These are phyloP conservation scores for Gynochthodes officinalis DNA, from an alignment of 257 asterid species.

Conservation along the genomic window DNA sequence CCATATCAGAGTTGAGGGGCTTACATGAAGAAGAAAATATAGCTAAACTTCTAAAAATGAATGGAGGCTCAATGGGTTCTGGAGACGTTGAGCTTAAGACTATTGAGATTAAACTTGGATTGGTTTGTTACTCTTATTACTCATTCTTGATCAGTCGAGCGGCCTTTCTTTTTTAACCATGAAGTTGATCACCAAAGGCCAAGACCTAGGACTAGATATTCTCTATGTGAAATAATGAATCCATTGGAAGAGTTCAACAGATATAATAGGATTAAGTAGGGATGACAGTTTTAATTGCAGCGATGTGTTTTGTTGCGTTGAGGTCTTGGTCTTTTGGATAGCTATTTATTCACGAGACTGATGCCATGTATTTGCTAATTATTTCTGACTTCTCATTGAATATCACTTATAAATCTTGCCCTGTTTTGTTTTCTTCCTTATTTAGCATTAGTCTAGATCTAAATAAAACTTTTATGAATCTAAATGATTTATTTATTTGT, in stretches of 20 bases:
- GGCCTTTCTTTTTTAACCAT: not conserved
- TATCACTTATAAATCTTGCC: too few species aligned
- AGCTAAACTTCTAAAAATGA: not conserved
- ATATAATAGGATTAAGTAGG: too few species aligned
- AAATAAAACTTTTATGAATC: not conserved
- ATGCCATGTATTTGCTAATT: not conserved
- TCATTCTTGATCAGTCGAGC: not conserved
- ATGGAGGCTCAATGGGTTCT: not conserved
- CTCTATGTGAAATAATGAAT: not conserved
- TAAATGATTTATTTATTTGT: not conserved
- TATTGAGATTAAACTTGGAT: not conserved
- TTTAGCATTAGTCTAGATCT: not conserved
- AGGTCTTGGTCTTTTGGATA: not conserved
- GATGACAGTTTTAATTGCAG: not conserved
- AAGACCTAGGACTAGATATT: not conserved
- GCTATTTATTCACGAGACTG: not conserved
- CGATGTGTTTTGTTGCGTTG: not conserved
- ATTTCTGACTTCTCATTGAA: not conserved
- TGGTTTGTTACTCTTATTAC: not conserved
- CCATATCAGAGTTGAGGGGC: not conserved
- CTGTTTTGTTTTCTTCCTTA: not conserved
- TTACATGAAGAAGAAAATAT: not conserved
- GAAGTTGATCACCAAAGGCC: not conserved
- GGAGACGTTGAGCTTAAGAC: not conserved
- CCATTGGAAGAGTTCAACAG: not conserved